A percentile compares a stretch with the other conserved stretches of the same genome.
phyloP scores from a whole-genome alignment of 768 basidiomycete genomes.

The Cyathus striatus region DNA sequence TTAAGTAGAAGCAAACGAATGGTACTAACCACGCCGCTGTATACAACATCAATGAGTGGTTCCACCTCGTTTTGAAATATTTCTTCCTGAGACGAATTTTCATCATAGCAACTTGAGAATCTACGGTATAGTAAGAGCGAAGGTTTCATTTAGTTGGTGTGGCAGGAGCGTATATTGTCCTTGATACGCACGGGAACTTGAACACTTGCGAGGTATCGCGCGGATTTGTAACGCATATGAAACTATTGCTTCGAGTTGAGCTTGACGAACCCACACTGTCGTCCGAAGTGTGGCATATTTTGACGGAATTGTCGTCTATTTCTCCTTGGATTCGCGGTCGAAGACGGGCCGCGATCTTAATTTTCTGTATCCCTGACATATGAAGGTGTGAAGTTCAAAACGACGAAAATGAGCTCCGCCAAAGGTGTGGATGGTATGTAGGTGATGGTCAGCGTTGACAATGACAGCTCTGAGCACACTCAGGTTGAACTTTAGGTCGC shows the following conservation, averaged over 20 bases:
- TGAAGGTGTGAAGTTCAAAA: too few relatives aligned
- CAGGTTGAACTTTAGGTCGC: too few relatives aligned
- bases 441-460: too few relatives aligned
- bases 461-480: too few relatives aligned
- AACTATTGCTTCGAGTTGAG: slow-evolving; percentile 28
- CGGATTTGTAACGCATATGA: slow-evolving; percentile 66
- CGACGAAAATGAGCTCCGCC: too few relatives aligned
- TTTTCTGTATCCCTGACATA: slow-evolving; percentile 38
- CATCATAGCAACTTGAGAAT: slow-evolving; percentile 74
- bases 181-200: slow-evolving; percentile 62
- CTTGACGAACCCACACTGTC: slow-evolving; percentile 20
- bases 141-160: background rate
- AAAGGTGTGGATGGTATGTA: too few relatives aligned
- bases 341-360: slow-evolving; percentile 70
- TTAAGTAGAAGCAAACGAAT: background rate
- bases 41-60: slow-evolving; percentile 76
- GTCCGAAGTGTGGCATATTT: slow-evolving; percentile 39
- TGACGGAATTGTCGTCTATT: slow-evolving; percentile 55
- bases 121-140: slow-evolving; percentile 24
- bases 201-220: slow-evolving; percentile 66
- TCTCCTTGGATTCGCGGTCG: slow-evolving; percentile 62
- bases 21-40: slow-evolving; percentile 62
- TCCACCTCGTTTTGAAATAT: slow-evolving; percentile 74
- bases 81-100: slow-evolving; percentile 64
- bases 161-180: background rate